Conservation (phyloP, 1,284 basidiomycete genomes). For the Puccinia hordei region DNA sequence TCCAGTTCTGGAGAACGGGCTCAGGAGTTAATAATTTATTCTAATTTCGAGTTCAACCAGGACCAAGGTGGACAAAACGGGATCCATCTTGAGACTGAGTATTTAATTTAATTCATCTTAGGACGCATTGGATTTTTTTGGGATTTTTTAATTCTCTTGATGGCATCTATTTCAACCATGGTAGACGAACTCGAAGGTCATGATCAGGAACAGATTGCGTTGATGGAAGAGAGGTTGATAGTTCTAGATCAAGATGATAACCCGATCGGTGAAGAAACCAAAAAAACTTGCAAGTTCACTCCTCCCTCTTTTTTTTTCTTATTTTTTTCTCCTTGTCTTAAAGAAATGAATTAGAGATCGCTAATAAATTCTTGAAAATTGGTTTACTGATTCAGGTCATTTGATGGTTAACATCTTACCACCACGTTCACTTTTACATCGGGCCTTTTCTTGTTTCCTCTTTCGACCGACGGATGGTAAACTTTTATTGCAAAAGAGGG, state of each 20-base stretch:
- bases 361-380: not conserved
- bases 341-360: not conserved
- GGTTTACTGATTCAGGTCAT: constrained; percentile 70
- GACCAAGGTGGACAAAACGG: no score
- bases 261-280: constrained; percentile 86
- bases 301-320: not conserved
- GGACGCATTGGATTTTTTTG: no score
- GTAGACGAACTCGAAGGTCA: constrained; percentile 54
- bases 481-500: constrained; percentile 91
- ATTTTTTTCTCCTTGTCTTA: not conserved
- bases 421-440: constrained; percentile 82
- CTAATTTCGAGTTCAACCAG: no score
- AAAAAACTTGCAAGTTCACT: constrained; percentile 82
- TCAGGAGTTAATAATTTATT: no score
- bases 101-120: no score
- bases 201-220: constrained; percentile 64
- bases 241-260: constrained; percentile 86
- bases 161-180: not conserved
- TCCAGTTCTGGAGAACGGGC: no score
- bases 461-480: constrained; percentile 92
- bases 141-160: no score
- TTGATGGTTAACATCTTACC: constrained; percentile 87
- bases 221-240: constrained; percentile 94
- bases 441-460: constrained; percentile 96
- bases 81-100: no score